A percentile compares a stretch with the other conserved stretches of the same genome.
Conservation (phyloP, 2,329 filamentous ascomycete genomes). For the Fusarium marasasianum region DNA sequence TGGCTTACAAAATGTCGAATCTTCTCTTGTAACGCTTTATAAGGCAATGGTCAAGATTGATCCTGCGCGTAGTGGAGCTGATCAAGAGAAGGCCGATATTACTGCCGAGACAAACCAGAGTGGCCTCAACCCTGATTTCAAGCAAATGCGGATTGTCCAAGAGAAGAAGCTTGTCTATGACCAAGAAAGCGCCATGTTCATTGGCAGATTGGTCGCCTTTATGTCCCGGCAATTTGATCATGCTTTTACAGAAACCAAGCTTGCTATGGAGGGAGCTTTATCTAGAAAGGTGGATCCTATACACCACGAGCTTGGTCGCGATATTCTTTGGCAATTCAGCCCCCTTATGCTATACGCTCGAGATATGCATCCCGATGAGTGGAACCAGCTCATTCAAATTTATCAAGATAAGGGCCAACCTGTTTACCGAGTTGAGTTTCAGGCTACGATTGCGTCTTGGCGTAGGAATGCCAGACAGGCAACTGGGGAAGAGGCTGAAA, state of each 20-base stretch:
- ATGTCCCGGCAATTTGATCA: constrained; percentile 83
- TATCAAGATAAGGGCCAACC: constrained; percentile 82
- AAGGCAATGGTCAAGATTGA: constrained; percentile 95
- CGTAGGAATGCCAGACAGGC: constrained; percentile 80
- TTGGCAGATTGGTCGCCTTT: constrained; percentile 82
- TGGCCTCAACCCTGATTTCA: constrained; percentile 76
- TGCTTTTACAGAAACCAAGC: constrained; percentile 75
- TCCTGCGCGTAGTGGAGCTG: constrained; percentile 72
- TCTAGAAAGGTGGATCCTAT: constrained; percentile 74
- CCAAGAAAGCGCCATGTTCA: constrained; percentile 77
- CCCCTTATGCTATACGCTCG: constrained; percentile 88
- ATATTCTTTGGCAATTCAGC: constrained; percentile 85
- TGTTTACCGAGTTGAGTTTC: constrained; percentile 84
- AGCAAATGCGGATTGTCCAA: constrained; percentile 91
- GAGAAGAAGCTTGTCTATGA: constrained; percentile 94
- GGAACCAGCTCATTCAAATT: constrained; percentile 80
- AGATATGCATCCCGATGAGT: constrained; percentile 83
- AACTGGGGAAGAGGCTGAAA: constrained; percentile 79
- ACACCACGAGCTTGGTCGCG: constrained; percentile 77
- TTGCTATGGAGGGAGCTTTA: constrained; percentile 68
- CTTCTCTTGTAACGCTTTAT: constrained; percentile 81
- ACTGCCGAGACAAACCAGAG: constrained; percentile 55
- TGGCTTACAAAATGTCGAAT: constrained; percentile 81
- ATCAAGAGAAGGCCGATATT: constrained; percentile 59
- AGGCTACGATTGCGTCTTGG: constrained; percentile 80